These are phyloP conservation scores for Solanum chacoense DNA, from an alignment of 305 asterid genomes.

Conservation along the genomic window DNA sequence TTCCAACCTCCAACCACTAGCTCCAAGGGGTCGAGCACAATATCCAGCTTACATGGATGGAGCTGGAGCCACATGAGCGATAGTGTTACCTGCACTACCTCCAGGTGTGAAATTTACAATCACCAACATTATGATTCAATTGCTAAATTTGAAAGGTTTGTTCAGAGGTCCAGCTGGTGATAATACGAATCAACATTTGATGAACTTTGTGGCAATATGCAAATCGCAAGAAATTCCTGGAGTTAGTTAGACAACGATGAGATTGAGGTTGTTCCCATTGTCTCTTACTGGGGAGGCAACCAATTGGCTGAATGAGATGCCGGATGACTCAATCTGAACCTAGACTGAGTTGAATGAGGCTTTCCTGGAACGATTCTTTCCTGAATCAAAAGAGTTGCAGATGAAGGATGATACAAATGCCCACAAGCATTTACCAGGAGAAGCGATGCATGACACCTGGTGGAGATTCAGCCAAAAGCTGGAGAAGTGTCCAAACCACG, in stretches of 20 bases:
- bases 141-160: background rate
- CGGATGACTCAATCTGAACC: background rate
- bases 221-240: background rate
- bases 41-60: background rate
- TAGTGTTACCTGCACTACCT: background rate
- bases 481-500: background rate
- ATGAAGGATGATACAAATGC: background rate
- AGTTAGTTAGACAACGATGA: background rate
- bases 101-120: background rate
- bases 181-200: background rate
- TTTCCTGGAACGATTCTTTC: background rate
- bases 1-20: background rate
- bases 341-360: background rate
- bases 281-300: background rate
- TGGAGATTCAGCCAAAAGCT: background rate
- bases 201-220: background rate
- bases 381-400: background rate
- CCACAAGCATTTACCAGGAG: background rate
- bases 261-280: background rate
- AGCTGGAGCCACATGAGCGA: background rate
- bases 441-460: background rate
- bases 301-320: background rate
- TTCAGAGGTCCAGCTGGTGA: background rate
- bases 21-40: background rate
- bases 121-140: background rate